Conservation (phyloP, 1,284 basidiomycete genomes). For the Marasmius sp. region DNA sequence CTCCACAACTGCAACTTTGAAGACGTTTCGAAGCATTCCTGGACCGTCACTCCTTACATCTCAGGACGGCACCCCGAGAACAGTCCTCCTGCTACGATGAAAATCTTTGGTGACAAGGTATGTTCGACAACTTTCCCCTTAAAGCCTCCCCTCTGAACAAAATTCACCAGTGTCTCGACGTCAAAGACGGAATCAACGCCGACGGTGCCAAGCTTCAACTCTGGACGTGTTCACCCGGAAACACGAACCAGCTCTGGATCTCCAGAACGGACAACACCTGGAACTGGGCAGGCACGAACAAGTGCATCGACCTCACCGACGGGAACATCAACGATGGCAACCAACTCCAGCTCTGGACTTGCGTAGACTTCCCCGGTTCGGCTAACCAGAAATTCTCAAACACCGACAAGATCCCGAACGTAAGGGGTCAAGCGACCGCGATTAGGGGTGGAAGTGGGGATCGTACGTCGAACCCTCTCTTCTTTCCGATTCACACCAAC, state of each 20-base stretch:
- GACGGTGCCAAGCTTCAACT: not conserved
- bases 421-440: not conserved
- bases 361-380: not conserved
- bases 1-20: too few relatives aligned
- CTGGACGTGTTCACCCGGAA: not conserved
- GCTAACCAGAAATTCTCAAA: not conserved
- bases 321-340: not conserved
- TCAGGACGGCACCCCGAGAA: not conserved
- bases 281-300: not conserved
- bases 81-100: not conserved
- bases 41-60: not conserved
- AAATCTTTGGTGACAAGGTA: not conserved
- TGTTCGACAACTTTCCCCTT: not conserved
- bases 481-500: not conserved
- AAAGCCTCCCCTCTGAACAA: not conserved
- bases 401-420: not conserved
- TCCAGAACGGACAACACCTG: not conserved
- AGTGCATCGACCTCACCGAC: not conserved
- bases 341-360: not conserved
- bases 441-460: not conserved
- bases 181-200: not conserved
- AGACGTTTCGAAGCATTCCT: not conserved
- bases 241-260: not conserved
- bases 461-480: not conserved
- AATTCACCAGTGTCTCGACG: not conserved